Conservation (phyloP, 2,329 filamentous ascomycete genomes). For the Aureobasidium sp. region DNA sequence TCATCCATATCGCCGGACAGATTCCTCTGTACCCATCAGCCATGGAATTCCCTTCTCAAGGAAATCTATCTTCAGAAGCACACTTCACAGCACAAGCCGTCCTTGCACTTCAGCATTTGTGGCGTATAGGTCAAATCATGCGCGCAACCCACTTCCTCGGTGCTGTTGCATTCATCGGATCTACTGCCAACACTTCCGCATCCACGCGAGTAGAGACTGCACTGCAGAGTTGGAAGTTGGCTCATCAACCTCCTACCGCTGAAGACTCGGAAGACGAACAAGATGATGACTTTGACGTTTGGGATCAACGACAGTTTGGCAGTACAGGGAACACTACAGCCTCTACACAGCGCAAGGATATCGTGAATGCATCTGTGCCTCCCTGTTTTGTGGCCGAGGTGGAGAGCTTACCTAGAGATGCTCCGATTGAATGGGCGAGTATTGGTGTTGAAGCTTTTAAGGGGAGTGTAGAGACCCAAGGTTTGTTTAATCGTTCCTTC, state of each 20-base stretch:
- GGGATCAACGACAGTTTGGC: constrained; percentile 38
- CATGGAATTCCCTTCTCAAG: constrained; percentile 50
- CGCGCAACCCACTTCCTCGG: constrained; percentile 66
- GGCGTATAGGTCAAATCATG: constrained; percentile 68
- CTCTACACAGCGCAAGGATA: constrained; percentile 26
- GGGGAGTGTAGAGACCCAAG: not conserved
- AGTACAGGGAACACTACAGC: constrained; percentile 19
- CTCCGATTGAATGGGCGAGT: constrained; percentile 65
- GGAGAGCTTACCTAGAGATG: constrained; percentile 62
- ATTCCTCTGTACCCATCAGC: constrained; percentile 76
- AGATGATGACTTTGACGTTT: constrained; percentile 51
- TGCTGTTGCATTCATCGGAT: constrained; percentile 62
- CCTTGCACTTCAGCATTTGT: constrained; percentile 80
- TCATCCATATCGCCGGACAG: constrained; percentile 74
- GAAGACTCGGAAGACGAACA: constrained; percentile 42
- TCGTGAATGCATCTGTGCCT: constrained; percentile 30
- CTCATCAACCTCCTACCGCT: constrained; percentile 20
- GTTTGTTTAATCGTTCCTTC: not conserved
- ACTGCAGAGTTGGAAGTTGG: constrained; percentile 35
- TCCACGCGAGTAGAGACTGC: constrained; percentile 17
- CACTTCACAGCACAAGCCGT: constrained; percentile 49
- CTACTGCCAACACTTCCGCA: constrained; percentile 21
- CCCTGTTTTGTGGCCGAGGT: constrained; percentile 71
- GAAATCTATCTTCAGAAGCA: not conserved
- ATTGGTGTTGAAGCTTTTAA: not conserved